Conservation (phyloP, 805 yeast genomes). For the Zygosaccharomyces bailii region DNA sequence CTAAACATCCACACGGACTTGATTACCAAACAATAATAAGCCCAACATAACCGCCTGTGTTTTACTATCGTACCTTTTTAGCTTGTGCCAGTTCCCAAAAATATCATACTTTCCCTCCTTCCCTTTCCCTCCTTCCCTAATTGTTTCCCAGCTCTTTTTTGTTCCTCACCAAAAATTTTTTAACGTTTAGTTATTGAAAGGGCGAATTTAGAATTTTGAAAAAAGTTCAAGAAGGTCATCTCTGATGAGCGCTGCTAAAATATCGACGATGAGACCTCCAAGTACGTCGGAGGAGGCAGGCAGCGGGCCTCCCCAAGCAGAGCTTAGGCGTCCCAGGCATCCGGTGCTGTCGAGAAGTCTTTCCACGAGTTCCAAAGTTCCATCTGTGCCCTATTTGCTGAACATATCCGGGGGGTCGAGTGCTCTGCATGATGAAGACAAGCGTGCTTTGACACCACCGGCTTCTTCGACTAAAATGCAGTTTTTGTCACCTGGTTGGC, state of each 20-base stretch:
- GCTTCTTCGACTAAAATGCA: conserved; percentile 11
- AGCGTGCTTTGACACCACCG: conserved; percentile 12
- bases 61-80: not conserved
- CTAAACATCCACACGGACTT: not conserved
- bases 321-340: conserved; percentile 4
- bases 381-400: conserved; percentile 14
- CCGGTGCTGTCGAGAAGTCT: conserved; percentile 12
- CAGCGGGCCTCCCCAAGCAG: not conserved
- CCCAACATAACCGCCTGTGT: not conserved
- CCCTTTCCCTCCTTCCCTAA: not conserved
- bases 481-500: conserved; percentile 12
- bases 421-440: conserved; percentile 4
- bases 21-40: not conserved
- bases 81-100: not conserved
- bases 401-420: conserved; percentile 8
- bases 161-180: not conserved
- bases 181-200: conserved; percentile 7
- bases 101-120: not conserved
- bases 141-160: not conserved
- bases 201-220: conserved; percentile 3
- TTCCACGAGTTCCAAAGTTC: conserved; percentile 7
- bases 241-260: conserved; percentile 17
- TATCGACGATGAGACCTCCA: conserved; percentile 12
- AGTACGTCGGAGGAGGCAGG: conserved; percentile 5
- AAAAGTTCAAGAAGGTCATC: not conserved